Conservation (phyloP, 371 early-diverging fungal genomes). For the Circinella umbellata region DNA sequence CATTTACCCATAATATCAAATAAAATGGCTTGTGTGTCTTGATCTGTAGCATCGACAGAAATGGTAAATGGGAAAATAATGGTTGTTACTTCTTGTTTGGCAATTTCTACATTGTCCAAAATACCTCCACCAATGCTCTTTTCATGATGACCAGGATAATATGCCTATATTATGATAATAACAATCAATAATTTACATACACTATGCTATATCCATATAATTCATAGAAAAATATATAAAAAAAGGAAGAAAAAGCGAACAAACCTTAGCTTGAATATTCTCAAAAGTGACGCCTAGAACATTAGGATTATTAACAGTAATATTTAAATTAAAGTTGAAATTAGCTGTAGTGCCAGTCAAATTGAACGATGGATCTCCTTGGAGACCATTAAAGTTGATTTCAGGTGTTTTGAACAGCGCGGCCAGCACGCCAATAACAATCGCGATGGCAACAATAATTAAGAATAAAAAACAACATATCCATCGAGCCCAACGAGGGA, state of each 20-base stretch:
- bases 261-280: conserved; percentile 58
- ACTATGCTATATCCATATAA: no score
- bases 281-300: conserved; percentile 58
- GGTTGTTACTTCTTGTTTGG: conserved; percentile 37
- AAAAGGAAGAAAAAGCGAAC: conserved; percentile 6
- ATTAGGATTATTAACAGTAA: conserved; percentile 59
- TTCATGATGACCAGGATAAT: conserved; percentile 51
- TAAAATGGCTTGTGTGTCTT: conserved; percentile 44
- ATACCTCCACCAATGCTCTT: conserved; percentile 57
- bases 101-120: conserved; percentile 48
- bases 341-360: conserved; percentile 32
- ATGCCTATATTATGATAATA: conserved; percentile 42
- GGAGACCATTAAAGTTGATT: conserved; percentile 41
- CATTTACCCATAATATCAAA: conserved; percentile 53
- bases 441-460: conserved; percentile 40
- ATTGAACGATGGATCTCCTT: conserved; percentile 31
- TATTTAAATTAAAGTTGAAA: conserved; percentile 37
- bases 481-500: conserved; percentile 53
- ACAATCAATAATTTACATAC: no score
- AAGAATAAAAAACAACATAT: conserved; percentile 44
- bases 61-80: conserved; percentile 56
- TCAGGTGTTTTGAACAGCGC: conserved; percentile 48
- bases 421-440: conserved; percentile 48
- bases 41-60: conserved; percentile 34
- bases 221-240: neutral